Evolutionary conservation across 2,329 filamentous ascomycete genomes (phyloP).

Genomic region (Fusarium albosuccineum): DNA sequence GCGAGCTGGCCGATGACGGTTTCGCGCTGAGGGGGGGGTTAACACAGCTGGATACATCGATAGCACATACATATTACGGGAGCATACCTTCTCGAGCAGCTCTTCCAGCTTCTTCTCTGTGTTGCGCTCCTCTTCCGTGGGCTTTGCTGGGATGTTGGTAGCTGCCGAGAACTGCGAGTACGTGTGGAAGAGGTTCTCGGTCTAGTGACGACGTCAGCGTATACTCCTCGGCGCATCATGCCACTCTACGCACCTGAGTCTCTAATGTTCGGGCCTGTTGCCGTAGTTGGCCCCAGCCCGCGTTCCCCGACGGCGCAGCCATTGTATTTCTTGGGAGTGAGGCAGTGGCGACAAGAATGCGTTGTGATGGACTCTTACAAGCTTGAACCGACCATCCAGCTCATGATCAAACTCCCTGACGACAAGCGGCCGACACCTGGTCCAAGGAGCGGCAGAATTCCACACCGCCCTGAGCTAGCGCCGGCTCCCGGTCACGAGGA

Average conservation of each 20-base stretch:
- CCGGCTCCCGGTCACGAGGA: slow-evolving; percentile 3
- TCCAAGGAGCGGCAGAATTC: slow-evolving; percentile 44
- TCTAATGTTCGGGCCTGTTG: slow-evolving; percentile 92
- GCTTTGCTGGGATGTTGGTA: slow-evolving; percentile 82
- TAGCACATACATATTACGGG: neutral
- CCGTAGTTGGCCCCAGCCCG: slow-evolving; percentile 92
- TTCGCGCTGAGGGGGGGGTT: slow-evolving; percentile 73
- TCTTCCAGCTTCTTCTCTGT: slow-evolving; percentile 87
- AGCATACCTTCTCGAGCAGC: slow-evolving; percentile 79
- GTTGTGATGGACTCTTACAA: slow-evolving; percentile 32
- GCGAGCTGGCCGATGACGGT: slow-evolving; percentile 83
- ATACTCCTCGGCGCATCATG: slow-evolving; percentile 30
- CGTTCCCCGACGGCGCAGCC: slow-evolving; percentile 64
- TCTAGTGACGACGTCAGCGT: slow-evolving; percentile 65
- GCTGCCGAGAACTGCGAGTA: slow-evolving; percentile 93
- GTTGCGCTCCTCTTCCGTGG: slow-evolving; percentile 84
- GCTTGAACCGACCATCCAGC: slow-evolving; percentile 26
- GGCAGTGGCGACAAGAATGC: slow-evolving; percentile 18
- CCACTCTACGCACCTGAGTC: slow-evolving; percentile 76
- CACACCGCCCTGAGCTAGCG: slow-evolving; percentile 46
- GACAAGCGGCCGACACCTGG: slow-evolving; percentile 40
- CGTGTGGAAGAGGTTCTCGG: slow-evolving; percentile 83
- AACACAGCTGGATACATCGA: slow-evolving; percentile 6
- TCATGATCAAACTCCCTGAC: slow-evolving; percentile 42
- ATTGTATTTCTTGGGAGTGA: slow-evolving; percentile 51